phyloP scores from a whole-genome alignment of 371 early-diverging fungal genomes.

The Blakeslea trispora region DNA sequence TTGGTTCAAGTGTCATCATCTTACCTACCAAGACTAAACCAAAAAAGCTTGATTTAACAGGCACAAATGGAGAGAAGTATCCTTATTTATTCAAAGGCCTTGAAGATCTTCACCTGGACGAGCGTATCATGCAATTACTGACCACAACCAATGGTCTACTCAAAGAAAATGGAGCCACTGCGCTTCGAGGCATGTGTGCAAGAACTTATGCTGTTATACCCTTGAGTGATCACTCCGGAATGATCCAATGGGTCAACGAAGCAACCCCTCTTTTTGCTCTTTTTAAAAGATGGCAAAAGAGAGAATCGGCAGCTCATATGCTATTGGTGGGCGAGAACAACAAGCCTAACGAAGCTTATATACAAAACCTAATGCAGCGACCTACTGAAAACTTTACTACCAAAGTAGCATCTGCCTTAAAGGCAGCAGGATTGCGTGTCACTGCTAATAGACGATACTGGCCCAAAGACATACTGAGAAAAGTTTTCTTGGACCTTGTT shows the following conservation, averaged over 20 bases:
- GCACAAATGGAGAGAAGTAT: slow-evolving; percentile 76
- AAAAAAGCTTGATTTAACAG: slow-evolving; percentile 78
- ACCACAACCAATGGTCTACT: slow-evolving; percentile 74
- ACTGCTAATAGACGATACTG: slow-evolving; percentile 62
- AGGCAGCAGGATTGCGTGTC: slow-evolving; percentile 49
- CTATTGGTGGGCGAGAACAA: slow-evolving; percentile 23
- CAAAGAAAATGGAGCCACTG: slow-evolving; percentile 46
- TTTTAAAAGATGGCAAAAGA: slow-evolving; percentile 59
- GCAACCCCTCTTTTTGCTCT: slow-evolving; percentile 70
- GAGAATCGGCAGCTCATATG: slow-evolving; percentile 48
- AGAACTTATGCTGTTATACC: slow-evolving; percentile 95
- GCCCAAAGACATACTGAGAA: slow-evolving; percentile 63
- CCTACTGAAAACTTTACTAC: slow-evolving; percentile 51
- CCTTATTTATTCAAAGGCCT: slow-evolving; percentile 85
- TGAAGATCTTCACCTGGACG: slow-evolving; percentile 94
- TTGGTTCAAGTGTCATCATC: slow-evolving; percentile 62
- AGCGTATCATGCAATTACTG: slow-evolving; percentile 86
- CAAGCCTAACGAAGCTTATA: slow-evolving; percentile 27
- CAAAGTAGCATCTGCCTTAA: slow-evolving; percentile 45
- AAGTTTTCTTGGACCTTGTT: slow-evolving; percentile 61
- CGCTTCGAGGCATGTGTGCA: slow-evolving; percentile 59
- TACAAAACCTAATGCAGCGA: slow-evolving; percentile 20
- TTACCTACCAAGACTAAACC: slow-evolving; percentile 90
- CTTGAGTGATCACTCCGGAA: slow-evolving; percentile 89
- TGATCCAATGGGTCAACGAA: slow-evolving; percentile 97